phyloP scores from a whole-genome alignment of 2,329 filamentous ascomycete genomes.

The Lachnellula subtilissima region DNA sequence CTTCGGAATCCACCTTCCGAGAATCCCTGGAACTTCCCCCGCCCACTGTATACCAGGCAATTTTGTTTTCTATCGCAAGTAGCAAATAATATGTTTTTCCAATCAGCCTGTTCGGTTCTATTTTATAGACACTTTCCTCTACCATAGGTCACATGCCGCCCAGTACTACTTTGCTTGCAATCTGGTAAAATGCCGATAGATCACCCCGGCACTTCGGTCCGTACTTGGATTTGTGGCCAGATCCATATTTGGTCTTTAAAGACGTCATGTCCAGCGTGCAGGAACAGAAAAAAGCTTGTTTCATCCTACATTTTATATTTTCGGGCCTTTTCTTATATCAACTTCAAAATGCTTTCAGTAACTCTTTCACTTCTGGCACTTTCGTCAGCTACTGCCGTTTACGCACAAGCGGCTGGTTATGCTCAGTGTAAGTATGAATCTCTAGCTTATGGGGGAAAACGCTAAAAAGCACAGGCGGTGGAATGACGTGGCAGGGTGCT shows the following conservation, averaged over 20 bases:
- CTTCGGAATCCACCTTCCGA: constrained; percentile 5
- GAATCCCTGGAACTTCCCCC: not conserved
- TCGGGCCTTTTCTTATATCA: not conserved
- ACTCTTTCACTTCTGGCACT: not conserved
- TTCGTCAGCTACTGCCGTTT: constrained; percentile 7
- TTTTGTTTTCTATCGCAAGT: not conserved
- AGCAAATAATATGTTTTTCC: too few species aligned
- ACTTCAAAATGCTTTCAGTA: constrained; percentile 2
- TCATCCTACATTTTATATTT: not conserved
- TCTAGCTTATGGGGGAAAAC: not conserved
- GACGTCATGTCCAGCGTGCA: not conserved
- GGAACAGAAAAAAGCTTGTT: constrained; percentile 2
- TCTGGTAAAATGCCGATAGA: constrained; percentile 17
- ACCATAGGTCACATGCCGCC: not conserved
- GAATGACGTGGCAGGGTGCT: constrained; percentile 20
- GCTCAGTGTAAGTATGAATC: constrained; percentile 19
- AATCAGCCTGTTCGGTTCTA: constrained; percentile 5
- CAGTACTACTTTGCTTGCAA: constrained; percentile 1
- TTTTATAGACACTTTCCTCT: not conserved
- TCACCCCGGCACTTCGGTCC: constrained; percentile 12
- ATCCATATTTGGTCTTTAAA: not conserved
- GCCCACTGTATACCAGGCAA: not conserved
- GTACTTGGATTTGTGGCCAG: not conserved
- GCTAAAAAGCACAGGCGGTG: constrained; percentile 20
- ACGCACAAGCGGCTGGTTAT: constrained; percentile 20